phyloP scores from a whole-genome alignment of 1,284 basidiomycete genomes.

The Fomes fomentarius region DNA sequence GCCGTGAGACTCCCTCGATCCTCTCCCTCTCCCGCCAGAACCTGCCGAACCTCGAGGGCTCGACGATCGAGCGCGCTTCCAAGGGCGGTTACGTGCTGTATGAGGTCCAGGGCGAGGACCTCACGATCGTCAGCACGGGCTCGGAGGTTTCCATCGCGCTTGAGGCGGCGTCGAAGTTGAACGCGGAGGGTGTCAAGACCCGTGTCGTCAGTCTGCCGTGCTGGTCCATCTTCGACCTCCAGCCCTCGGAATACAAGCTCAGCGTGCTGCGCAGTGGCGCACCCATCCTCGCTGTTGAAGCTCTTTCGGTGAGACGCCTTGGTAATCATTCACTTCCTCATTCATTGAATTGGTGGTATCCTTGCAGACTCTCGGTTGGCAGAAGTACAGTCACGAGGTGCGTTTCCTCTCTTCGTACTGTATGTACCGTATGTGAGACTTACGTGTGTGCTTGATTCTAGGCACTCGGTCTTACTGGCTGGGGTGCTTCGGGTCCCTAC shows the following conservation, averaged over 20 bases:
- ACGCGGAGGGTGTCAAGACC: constrained; percentile 77
- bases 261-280: constrained; percentile 88
- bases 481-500: constrained; percentile 92
- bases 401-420: constrained; percentile 10
- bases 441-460: constrained; percentile 31
- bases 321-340: no score
- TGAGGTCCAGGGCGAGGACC: constrained; percentile 75
- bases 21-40: constrained; percentile 91
- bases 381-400: constrained; percentile 84
- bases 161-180: constrained; percentile 82
- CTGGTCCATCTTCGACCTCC: constrained; percentile 88
- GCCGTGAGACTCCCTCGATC: constrained; percentile 81
- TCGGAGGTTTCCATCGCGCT: constrained; percentile 88
- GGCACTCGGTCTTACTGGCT: constrained; percentile 80
- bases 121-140: constrained; percentile 89
- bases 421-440: no score
- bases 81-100: constrained; percentile 91
- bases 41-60: constrained; percentile 90
- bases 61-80: constrained; percentile 81
- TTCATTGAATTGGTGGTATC: not conserved
- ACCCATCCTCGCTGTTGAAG: constrained; percentile 91
- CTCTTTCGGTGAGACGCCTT: constrained; percentile 68
- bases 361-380: constrained; percentile 76
- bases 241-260: constrained; percentile 80
- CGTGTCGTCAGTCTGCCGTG: constrained; percentile 90